Conservation (phyloP, 176 grass and related monocot genomes). For the Calamus simplicifolius region DNA sequence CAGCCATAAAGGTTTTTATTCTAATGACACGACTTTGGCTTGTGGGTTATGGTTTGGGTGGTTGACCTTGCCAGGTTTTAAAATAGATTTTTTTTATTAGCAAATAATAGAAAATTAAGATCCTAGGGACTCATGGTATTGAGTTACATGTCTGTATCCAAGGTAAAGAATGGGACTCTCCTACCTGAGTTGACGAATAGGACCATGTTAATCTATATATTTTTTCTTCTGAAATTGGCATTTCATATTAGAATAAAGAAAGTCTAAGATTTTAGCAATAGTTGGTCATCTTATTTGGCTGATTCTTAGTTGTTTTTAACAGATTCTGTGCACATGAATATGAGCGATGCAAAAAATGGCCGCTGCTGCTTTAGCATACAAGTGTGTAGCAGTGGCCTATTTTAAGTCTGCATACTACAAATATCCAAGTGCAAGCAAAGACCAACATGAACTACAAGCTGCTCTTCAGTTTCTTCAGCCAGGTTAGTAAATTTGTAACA, state of each 20-base stretch:
- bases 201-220: too few species aligned
- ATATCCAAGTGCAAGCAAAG: conserved; percentile 56
- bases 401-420: conserved; percentile 86
- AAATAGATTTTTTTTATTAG: too few species aligned
- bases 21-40: too few species aligned
- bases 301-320: conserved; percentile 10
- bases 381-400: conserved; percentile 94
- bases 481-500: conserved; percentile 28
- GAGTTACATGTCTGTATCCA: too few species aligned
- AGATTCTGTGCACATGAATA: conserved; percentile 80
- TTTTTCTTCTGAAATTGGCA: not conserved
- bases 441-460: conserved; percentile 67
- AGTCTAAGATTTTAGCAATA: not conserved
- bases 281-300: not conserved
- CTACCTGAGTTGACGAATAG: too few species aligned
- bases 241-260: not conserved
- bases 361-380: conserved; percentile 84
- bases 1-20: too few species aligned
- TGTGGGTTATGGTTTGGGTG: too few species aligned
- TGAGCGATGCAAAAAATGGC: conserved; percentile 71
- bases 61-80: too few species aligned
- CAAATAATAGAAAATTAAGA: too few species aligned
- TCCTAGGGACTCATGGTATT: too few species aligned
- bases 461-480: conserved; percentile 53
- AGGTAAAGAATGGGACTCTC: too few species aligned